Base-by-base conservation (phyloP, 1,284 basidiomycete species). In the Vanrija humicola region DNA sequence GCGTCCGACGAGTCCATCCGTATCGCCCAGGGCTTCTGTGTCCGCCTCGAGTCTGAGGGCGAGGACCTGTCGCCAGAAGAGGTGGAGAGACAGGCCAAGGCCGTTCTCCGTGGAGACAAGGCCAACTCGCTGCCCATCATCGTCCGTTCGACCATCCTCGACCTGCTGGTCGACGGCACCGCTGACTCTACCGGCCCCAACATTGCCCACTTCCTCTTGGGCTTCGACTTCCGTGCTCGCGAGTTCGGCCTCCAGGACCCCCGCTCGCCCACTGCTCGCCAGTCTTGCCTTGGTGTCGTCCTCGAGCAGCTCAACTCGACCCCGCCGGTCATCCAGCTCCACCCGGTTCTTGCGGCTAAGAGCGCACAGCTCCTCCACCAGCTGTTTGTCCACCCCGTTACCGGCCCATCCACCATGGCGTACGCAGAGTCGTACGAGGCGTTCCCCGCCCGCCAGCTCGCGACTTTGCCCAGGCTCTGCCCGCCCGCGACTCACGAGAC, bases 401-500 rank as follows among this genome's bases (percentile, higher is more conserved):
- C 94, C 0, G 90, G 88, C 6, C 84, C 86, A 25, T 83, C 88
- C 39, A 87, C 87, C 12, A 86, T 91, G 77, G 85, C 91, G 0
- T 98, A 96, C 71, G 81, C 98, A 43, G 86, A 92, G 42, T 90
- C 88, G 3, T 82, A 87, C 21, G 89, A 94, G 73, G 87, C 93
- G 66, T 98, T 94, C 79, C 91, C 95, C 64, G 84, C 85, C 1
- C 82, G 86, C 7, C 93, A 97, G 72, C 82, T 97, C 19, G 82
- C 84, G 3, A 49, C 64, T 3, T 48, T 71, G 5, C 67, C 70
- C 14, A 62, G 65, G 23, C 48, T 55, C n/a, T 83, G 84, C 46
- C 81, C 82, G 51, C 80, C 81, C 0, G 83, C 86, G 0, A 52
- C 56, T 2, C 70, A 77, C 25, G 77, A 77, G 1, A 61, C 76